Conservation (phyloP, 257 asterid genomes). For the Gentiana macrophylla region DNA sequence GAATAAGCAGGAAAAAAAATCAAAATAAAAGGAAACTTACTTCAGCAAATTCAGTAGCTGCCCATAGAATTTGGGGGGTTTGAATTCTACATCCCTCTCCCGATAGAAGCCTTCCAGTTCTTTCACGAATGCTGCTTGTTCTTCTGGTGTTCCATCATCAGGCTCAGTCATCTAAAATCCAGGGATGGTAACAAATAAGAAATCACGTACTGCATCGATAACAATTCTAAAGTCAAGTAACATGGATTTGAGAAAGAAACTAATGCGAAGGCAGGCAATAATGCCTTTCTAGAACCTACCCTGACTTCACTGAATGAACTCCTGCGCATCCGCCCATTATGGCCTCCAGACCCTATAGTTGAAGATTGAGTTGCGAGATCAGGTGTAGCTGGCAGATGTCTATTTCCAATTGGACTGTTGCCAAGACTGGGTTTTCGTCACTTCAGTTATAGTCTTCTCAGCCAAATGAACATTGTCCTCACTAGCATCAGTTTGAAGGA, state of each 20-base stretch:
- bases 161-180: constrained; percentile 44
- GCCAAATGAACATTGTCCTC: constrained; percentile 9
- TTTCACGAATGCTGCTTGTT: constrained; percentile 71
- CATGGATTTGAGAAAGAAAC: not conserved
- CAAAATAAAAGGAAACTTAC: constrained; percentile 30
- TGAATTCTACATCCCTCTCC: constrained; percentile 63
- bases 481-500: constrained; percentile 4
- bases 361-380: constrained; percentile 28
- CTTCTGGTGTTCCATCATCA: constrained; percentile 81
- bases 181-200: not conserved
- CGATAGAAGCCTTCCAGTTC: constrained; percentile 65
- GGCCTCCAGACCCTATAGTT: constrained; percentile 35
- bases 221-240: not conserved
- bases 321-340: constrained; percentile 38
- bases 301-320: constrained; percentile 30
- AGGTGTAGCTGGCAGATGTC: constrained; percentile 54
- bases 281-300: constrained; percentile 25
- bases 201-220: not conserved
- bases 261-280: too few relatives aligned
- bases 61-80: constrained; percentile 86
- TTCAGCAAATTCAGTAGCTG: constrained; percentile 79
- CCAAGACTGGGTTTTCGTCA: constrained; percentile 23
- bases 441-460: constrained; percentile 18
- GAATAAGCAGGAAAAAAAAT: constrained; percentile 5
- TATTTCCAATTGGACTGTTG: constrained; percentile 25